These are phyloP conservation scores for Starmerella bombi DNA, from an alignment of 805 yeast genomes.

Conservation along the genomic window DNA sequence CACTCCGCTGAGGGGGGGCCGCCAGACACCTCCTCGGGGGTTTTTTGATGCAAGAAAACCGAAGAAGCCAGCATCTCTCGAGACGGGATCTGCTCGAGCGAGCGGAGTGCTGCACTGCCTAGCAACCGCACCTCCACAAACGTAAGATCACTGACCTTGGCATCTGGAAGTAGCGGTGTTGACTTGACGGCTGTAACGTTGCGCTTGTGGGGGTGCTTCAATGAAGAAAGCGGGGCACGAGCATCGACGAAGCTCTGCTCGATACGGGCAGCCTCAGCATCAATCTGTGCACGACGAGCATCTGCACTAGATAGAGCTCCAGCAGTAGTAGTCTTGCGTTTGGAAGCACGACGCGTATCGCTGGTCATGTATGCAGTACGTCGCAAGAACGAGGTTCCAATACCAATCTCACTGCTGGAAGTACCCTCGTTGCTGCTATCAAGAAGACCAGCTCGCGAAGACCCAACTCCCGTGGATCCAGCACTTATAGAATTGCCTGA, in stretches of 20 bases:
- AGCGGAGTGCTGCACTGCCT: constrained; percentile 35
- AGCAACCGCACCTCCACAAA: constrained; percentile 30
- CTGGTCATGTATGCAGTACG: constrained; percentile 87
- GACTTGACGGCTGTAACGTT: constrained; percentile 58
- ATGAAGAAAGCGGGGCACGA: constrained; percentile 31
- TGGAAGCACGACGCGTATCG: constrained; percentile 31
- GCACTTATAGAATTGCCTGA: background rate
- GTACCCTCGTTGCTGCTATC: background rate
- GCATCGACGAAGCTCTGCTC: constrained; percentile 67
- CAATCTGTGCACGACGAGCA: constrained; percentile 37
- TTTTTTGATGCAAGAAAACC: constrained; percentile 44
- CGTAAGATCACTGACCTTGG: constrained; percentile 74
- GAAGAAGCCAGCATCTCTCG: constrained; percentile 30
- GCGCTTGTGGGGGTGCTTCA: constrained; percentile 70
- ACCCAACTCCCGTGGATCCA: background rate
- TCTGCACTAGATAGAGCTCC: constrained; percentile 2
- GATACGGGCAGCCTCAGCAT: constrained; percentile 49
- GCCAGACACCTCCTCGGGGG: constrained; percentile 1
- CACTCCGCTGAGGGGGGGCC: constrained; percentile 44
- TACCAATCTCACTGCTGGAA: constrained; percentile 14
- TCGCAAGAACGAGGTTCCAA: constrained; percentile 19
- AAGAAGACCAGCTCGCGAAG: background rate
- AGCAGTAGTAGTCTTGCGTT: constrained; percentile 21
- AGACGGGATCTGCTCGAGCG: constrained; percentile 11
- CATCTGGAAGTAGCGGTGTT: constrained; percentile 79